Evolutionary conservation across 1,139 yeast species (phyloP).

Genomic region (Sugiyamaella sp.): DNA sequence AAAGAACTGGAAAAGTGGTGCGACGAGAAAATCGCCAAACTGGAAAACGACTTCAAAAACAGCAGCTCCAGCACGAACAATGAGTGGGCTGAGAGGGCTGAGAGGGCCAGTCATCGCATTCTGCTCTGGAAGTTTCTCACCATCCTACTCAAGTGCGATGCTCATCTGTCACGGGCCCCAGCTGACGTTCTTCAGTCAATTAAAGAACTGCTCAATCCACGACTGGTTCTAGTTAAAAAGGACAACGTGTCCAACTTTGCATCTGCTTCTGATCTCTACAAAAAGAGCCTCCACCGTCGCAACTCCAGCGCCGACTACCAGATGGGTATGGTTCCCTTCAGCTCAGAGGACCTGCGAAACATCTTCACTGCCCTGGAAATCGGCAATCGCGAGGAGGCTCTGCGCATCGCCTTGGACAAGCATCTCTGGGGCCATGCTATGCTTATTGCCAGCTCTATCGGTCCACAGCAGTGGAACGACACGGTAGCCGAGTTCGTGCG

Average conservation of each 20-base stretch:
- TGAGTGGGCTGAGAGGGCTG: constrained; percentile 30
- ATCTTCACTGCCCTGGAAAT: constrained; percentile 50
- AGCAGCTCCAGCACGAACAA: constrained; percentile 34
- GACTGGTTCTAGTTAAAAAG: constrained; percentile 21
- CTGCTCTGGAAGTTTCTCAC: constrained; percentile 41
- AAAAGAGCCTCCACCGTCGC: constrained; percentile 21
- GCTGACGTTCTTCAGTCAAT: constrained; percentile 28
- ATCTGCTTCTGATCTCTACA: constrained; percentile 36
- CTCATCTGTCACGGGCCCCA: constrained; percentile 26
- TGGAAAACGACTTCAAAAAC: constrained; percentile 27
- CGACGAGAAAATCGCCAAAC: constrained; percentile 40
- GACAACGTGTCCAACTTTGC: constrained; percentile 30
- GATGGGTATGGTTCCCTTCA: constrained; percentile 43
- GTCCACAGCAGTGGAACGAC: constrained; percentile 62
- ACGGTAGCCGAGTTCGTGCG: constrained; percentile 56
- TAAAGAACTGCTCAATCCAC: constrained; percentile 34
- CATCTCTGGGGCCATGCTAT: constrained; percentile 82
- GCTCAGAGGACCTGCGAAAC: constrained; percentile 33
- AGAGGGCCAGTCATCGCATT: constrained; percentile 32
- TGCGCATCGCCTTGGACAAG: constrained; percentile 60
- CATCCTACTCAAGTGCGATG: constrained; percentile 35
- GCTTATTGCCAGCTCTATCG: constrained; percentile 65
- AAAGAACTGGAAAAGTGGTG: constrained; percentile 71
- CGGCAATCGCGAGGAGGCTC: constrained; percentile 71
- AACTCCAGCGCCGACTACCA: constrained; percentile 24